Evolutionary conservation across 495 filamentous ascomycete species (phyloP), one percentile per base, ranked within the genome.

Genomic region (Tuber umbilicatum): DNA sequence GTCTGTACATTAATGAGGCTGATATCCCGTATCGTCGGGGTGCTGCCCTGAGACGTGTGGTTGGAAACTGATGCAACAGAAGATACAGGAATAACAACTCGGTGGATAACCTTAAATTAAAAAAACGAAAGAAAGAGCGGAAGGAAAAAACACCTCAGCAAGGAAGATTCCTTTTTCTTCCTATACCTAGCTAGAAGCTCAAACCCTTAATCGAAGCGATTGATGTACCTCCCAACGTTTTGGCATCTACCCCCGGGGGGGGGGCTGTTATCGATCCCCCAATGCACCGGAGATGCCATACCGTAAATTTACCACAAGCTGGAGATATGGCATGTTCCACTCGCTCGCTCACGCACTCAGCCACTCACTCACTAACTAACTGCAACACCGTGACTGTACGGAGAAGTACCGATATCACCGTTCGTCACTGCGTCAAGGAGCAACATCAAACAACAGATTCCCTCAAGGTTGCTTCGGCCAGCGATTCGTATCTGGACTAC

Each of bases 111-210:
- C 55, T 67, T 42, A 73, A 73, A 55, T 37, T 31, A 71, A 72
- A 74, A 38, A 75, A 73, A 68, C 21, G 21, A 45, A 47, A 10
- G 43, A 31, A 42, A 75, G 31, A 73, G 71, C 14, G 68, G 7
- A 68, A 23, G 21, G 19, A 69, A 7, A 38, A 31, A 23, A 64
- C 55, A 64, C 27, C 55, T 64, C 55, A 64, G 12, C 27, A 64
- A 64, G 27, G 55, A 64, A 64, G 55, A 64, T 64, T 64, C 55
- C 55, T 64, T 64, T 64, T 64, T 64, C 27, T 64, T 64, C 4
- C 55, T 64, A 27, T 64, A 4, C 55, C 27, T 64, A 3, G 5
- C 55, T 64, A 27, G 35, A 64, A 35, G 55, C 55, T 64, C 55
- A 64, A 64, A 27, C 55, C 55, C 55, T 64, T 17, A 64, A 64